Base-by-base conservation (phyloP, 2,329 filamentous ascomycete genomes). In the Simplicillium sp. region DNA sequence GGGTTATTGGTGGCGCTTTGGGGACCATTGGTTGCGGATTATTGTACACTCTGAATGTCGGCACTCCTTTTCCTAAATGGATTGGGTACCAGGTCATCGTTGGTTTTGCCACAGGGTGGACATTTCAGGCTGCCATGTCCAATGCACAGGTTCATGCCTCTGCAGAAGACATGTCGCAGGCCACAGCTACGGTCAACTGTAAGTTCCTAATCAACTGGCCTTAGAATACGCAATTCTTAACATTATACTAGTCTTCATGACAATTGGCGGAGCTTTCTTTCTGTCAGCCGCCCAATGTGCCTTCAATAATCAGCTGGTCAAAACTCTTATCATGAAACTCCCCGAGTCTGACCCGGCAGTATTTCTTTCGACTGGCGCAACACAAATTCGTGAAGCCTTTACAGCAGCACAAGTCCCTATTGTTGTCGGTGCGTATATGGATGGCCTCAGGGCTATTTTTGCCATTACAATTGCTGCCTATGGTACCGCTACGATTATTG, bases 401-500 rank as follows among this genome's bases (percentile, higher is more conserved):
- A 51, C 64, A 0, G 42, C 54, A 0, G 50, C 69, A 20, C 65
- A 59, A 38, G 55, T 80, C 1, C 48, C 56, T 1, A 63, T 62
- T 0, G 73, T 82, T 31, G 58, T 79, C 11, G 38, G 50, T 0
- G 73, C 71, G 0, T 83, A 83, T 58, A 80, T 69, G 38, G 58
- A 71, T 43, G 71, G 71, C 29, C n/a, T n/a, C n/a, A n/a, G n/a
- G n/a, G n/a, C n/a, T n/a, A n/a, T n/a, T n/a, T n/a, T n/a, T n/a
- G n/a, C n/a, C n/a, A n/a, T n/a, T n/a, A n/a, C n/a, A n/a, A n/a
- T n/a, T n/a, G n/a, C n/a, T n/a, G n/a, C n/a, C n/a, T n/a, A n/a
- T n/a, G n/a, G n/a, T n/a, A n/a, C n/a, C n/a, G n/a, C n/a, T n/a
- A n/a, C n/a, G n/a, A n/a, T n/a, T n/a, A n/a, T n/a, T n/a, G n/a